Evolutionary conservation across 768 basidiomycete genomes (phyloP).

Genomic region (Lactarius sanguifluus): DNA sequence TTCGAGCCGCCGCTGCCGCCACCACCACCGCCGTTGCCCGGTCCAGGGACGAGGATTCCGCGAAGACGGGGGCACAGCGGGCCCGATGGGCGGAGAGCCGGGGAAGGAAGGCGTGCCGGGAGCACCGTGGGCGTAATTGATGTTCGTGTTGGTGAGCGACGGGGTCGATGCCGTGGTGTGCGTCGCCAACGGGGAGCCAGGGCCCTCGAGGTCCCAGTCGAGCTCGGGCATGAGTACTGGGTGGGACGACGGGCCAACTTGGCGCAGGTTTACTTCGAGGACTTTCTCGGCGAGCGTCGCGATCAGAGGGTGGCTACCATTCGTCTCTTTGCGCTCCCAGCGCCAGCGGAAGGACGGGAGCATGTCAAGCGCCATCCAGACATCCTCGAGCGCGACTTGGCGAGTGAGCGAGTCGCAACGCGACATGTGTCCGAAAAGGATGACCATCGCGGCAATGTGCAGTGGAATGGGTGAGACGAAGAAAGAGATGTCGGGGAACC

Average conservation of each 20-base stretch:
- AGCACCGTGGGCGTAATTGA: slow-evolving; percentile 33
- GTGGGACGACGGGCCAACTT: slow-evolving; percentile 44
- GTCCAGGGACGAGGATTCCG: slow-evolving; percentile 12
- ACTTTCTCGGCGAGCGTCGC: slow-evolving; percentile 79
- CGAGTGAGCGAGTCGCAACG: slow-evolving; percentile 65
- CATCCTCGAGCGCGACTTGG: slow-evolving; percentile 71
- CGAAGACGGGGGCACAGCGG: slow-evolving; percentile 14
- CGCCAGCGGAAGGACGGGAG: slow-evolving; percentile 89
- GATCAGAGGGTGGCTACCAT: slow-evolving; percentile 81
- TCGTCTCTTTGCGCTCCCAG: slow-evolving; percentile 83
- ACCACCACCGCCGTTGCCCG: neutral
- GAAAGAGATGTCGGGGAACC: slow-evolving; percentile 83
- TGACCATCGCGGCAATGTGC: slow-evolving; percentile 90
- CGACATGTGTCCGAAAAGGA: slow-evolving; percentile 84
- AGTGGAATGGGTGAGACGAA: slow-evolving; percentile 87
- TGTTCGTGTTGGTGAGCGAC: slow-evolving; percentile 39
- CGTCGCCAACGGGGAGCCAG: slow-evolving; percentile 17
- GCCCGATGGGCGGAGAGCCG: slow-evolving; percentile 27
- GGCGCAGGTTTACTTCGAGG: slow-evolving; percentile 69
- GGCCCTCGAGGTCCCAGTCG: slow-evolving; percentile 46
- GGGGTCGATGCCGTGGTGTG: slow-evolving; percentile 27
- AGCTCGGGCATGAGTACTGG: slow-evolving; percentile 44
- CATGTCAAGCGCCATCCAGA: slow-evolving; percentile 87
- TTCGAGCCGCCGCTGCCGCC: slow-evolving; percentile 1
- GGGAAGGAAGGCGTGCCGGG: slow-evolving; percentile 34